These are phyloP conservation scores for Crithidia mellificae DNA, from an alignment of 208 protist species.

Conservation along the genomic window DNA sequence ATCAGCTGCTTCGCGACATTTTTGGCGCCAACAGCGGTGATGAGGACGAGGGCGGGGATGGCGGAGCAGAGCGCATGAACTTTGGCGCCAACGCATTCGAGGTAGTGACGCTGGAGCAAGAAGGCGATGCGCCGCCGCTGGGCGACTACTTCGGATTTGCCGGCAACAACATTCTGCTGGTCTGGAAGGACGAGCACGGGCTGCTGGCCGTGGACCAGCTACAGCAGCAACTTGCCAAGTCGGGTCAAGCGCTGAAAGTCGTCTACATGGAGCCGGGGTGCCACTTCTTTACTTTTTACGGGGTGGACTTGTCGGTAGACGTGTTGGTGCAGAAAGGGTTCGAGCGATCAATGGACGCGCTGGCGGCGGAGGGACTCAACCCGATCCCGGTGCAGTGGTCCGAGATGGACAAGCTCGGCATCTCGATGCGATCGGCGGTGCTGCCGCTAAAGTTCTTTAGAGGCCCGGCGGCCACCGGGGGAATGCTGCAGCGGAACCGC, in stretches of 20 bases:
- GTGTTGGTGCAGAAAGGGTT: constrained; percentile 91
- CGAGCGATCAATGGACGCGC: constrained; percentile 87
- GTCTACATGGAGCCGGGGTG: constrained; percentile 92
- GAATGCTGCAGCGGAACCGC: constrained; percentile 56
- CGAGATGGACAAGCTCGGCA: constrained; percentile 91
- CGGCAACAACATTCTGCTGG: constrained; percentile 83
- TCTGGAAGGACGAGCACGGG: constrained; percentile 93
- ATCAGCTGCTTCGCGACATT: constrained; percentile 73
- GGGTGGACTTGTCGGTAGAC: constrained; percentile 78
- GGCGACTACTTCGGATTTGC: constrained; percentile 93
- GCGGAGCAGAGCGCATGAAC: constrained; percentile 1
- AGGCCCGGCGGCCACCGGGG: constrained; percentile 38
- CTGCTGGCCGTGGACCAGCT: constrained; percentile 90
- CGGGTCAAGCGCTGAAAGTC: constrained; percentile 31
- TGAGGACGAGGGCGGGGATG: background rate
- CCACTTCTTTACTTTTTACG: constrained; percentile 91
- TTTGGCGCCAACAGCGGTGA: constrained; percentile 34
- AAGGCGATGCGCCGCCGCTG: constrained; percentile 88
- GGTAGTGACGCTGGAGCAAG: constrained; percentile 88
- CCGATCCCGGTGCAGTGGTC: constrained; percentile 93
- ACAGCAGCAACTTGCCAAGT: constrained; percentile 55
- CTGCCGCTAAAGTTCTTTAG: constrained; percentile 86
- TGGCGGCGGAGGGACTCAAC: constrained; percentile 85
- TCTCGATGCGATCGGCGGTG: constrained; percentile 88
- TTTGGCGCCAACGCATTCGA: constrained; percentile 43